Evolutionary conservation across 768 basidiomycete genomes (phyloP).

Genomic region (Tulasnella sp.): DNA sequence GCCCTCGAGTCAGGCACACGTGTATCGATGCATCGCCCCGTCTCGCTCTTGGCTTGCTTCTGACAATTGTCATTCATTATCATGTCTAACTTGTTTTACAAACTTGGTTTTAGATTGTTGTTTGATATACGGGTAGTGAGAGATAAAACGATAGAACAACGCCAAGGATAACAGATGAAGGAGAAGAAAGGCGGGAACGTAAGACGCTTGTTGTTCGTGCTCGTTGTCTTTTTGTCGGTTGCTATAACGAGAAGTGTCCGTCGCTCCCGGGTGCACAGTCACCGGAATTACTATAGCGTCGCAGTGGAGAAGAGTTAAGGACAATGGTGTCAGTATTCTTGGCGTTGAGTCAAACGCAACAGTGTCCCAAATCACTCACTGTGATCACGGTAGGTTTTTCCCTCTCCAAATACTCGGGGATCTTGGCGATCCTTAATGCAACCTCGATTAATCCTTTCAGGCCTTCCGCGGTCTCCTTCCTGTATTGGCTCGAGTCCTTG

Average conservation of each 20-base stretch:
- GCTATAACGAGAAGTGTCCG: too few relatives aligned
- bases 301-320: not conserved
- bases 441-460: constrained; percentile 93
- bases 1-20: too few relatives aligned
- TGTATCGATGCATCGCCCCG: too few relatives aligned
- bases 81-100: not conserved
- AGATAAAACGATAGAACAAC: too few relatives aligned
- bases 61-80: not conserved
- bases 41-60: not conserved
- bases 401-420: constrained; percentile 73
- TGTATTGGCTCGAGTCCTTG: constrained; percentile 39
- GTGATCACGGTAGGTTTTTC: constrained; percentile 96
- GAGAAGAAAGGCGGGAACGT: not conserved
- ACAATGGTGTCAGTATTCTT: not conserved
- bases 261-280: too few relatives aligned
- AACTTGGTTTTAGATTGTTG: too few relatives aligned
- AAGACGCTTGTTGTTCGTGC: not conserved
- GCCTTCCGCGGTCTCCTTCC: constrained; percentile 59
- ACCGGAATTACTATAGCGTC: too few relatives aligned
- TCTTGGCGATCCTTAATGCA: constrained; percentile 68
- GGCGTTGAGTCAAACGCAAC: too few relatives aligned
- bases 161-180: not conserved
- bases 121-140: too few relatives aligned
- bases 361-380: constrained; percentile 5
- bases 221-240: not conserved